A percentile compares a stretch with the other conserved stretches of the same genome.
Conservation (phyloP, 305 asterid species). For the Fraxinus paxiana region DNA sequence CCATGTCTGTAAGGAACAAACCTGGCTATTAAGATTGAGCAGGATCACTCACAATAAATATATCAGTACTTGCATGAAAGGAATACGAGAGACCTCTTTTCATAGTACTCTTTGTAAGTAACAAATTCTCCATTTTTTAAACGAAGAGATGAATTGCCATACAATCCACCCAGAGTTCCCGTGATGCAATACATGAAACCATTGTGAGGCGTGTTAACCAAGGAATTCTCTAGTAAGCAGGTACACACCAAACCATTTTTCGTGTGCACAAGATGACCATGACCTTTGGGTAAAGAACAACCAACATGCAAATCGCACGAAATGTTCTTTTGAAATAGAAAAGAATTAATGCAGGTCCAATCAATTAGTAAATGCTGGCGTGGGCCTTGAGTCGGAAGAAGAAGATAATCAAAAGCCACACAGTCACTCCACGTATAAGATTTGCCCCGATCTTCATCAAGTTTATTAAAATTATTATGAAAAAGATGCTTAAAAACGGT, state of each 20-base stretch:
- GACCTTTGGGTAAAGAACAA: conserved; percentile 20
- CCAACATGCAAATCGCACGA: conserved; percentile 19
- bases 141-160: conserved; percentile 44
- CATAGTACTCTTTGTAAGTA: conserved; percentile 48
- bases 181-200: conserved; percentile 42
- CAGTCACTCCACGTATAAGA: conserved; percentile 14
- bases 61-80: not conserved
- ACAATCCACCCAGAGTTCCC: conserved; percentile 39
- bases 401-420: conserved; percentile 48
- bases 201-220: conserved; percentile 69
- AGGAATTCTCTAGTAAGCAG: conserved; percentile 55
- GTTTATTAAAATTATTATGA: conserved; percentile 41
- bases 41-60: not conserved
- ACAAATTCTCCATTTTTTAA: conserved; percentile 33
- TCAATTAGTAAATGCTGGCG: conserved; percentile 31
- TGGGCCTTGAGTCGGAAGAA: conserved; percentile 44
- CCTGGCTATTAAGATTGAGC: not conserved
- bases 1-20: conserved; percentile 49
- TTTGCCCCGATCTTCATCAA: conserved; percentile 28
- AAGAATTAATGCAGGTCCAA: conserved; percentile 48
- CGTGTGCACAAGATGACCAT: conserved; percentile 33
- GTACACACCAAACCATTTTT: conserved; percentile 47
- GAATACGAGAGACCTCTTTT: conserved; percentile 38
- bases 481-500: conserved; percentile 50
- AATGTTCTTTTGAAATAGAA: conserved; percentile 16